Evolutionary conservation across 306 rosid species (phyloP).

Genomic region (Leucaena leucocephala): DNA sequence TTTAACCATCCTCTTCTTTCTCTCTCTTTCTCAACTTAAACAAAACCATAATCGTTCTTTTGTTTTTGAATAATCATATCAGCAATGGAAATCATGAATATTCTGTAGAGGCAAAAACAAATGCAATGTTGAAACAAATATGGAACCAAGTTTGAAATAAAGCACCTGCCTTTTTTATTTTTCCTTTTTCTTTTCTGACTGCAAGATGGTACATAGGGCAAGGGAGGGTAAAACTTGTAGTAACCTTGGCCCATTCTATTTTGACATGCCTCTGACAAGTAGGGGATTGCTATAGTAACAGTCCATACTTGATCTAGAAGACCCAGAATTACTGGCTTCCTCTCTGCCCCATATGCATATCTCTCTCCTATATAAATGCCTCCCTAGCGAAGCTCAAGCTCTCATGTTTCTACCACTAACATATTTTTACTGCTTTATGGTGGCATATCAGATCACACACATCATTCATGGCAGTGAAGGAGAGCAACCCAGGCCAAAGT

Average conservation of each 20-base stretch:
- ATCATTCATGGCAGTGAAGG: slow-evolving; percentile 54
- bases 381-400: slow-evolving; percentile 21
- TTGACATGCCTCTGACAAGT: slow-evolving; percentile 49
- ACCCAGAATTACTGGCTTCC: slow-evolving; percentile 39
- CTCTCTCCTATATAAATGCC: slow-evolving; percentile 22
- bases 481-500: slow-evolving; percentile 43
- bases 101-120: slow-evolving; percentile 14
- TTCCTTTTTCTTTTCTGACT: not conserved
- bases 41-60: slow-evolving; percentile 3
- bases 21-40: not conserved
- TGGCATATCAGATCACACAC: slow-evolving; percentile 25
- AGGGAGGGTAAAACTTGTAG: slow-evolving; percentile 40
- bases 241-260: slow-evolving; percentile 50
- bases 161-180: not conserved
- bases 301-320: slow-evolving; percentile 45
- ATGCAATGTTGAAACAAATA: not conserved
- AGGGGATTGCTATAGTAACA: slow-evolving; percentile 44
- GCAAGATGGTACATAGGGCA: slow-evolving; percentile 21
- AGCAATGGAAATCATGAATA: not conserved
- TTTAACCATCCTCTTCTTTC: not conserved
- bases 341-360: slow-evolving; percentile 15
- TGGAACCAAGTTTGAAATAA: slow-evolving; percentile 16
- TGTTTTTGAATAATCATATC: not conserved
- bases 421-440: slow-evolving; percentile 31
- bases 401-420: slow-evolving; percentile 34